Percentiles rank a stretch among this genome's conserved stretches.
phyloP scores from a whole-genome alignment of 768 basidiomycete genomes.

The Mrakia frigida region DNA sequence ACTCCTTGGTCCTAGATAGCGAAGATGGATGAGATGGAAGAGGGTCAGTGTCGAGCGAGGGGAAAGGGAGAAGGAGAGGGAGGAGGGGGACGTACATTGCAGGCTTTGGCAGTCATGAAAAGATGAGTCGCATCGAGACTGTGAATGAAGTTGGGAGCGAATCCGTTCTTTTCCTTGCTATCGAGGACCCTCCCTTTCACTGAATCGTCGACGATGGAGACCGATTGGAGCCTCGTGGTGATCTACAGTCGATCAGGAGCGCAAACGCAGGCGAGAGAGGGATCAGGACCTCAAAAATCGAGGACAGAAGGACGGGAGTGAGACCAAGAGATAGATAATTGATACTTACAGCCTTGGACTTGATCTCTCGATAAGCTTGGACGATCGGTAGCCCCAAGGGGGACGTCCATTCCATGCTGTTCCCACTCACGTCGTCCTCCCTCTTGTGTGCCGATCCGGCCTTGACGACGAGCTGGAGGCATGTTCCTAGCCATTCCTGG shows the following conservation, averaged over 20 bases:
- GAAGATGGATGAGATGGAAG: not conserved
- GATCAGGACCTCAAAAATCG: not conserved
- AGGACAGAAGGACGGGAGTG: too few relatives aligned
- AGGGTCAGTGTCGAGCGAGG: not conserved
- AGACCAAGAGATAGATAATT: too few relatives aligned
- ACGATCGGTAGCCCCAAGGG: constrained; percentile 91
- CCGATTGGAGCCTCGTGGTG: constrained; percentile 58
- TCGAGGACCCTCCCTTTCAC: constrained; percentile 72
- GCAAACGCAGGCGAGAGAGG: not conserved
- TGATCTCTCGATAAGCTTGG: constrained; percentile 84
- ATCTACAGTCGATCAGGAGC: too few relatives aligned
- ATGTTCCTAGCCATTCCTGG: constrained; percentile 81
- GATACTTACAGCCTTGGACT: constrained; percentile 60
- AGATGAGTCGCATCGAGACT: constrained; percentile 97
- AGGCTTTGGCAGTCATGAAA: constrained; percentile 91
- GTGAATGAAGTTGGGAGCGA: constrained; percentile 98
- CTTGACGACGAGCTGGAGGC: constrained; percentile 77
- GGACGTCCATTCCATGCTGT: constrained; percentile 92
- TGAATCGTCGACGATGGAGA: constrained; percentile 84
- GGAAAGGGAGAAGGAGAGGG: not conserved
- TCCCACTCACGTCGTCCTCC: constrained; percentile 37
- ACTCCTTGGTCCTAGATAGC: constrained; percentile 58
- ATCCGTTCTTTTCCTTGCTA: constrained; percentile 85
- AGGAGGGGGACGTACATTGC: constrained; percentile 49
- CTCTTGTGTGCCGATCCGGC: constrained; percentile 44